These are phyloP conservation scores for Chloromonas sp. DNA, from an alignment of 163 green algal species.

Conservation along the genomic window DNA sequence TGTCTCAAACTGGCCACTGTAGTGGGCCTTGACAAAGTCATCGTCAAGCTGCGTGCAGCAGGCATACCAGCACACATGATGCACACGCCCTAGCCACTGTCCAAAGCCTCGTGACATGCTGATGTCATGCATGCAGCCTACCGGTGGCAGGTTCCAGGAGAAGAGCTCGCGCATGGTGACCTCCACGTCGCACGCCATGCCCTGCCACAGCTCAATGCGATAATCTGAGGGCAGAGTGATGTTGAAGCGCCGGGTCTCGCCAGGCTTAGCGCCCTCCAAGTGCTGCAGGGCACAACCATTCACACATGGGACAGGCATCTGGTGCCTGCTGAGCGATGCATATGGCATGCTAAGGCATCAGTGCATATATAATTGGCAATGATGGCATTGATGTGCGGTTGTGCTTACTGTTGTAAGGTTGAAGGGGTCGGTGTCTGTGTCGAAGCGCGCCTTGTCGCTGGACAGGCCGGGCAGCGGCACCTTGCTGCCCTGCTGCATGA, in stretches of 20 bases:
- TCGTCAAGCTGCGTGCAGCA: conserved; percentile 29
- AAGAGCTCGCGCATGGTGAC: conserved; percentile 18
- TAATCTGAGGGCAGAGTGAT: conserved; percentile 32
- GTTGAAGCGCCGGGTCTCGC: conserved; percentile 26
- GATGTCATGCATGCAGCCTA: background rate
- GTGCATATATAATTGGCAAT: too few species aligned
- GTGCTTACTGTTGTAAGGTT: conserved; percentile 17
- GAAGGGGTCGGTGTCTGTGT: conserved; percentile 43
- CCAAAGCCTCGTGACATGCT: background rate
- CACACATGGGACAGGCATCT: background rate
- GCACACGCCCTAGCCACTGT: background rate
- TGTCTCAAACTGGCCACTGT: conserved; percentile 15
- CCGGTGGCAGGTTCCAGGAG: conserved; percentile 19
- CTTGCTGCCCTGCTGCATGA: conserved; percentile 15
- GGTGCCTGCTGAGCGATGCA: background rate
- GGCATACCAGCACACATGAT: background rate
- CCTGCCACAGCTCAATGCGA: conserved; percentile 38
- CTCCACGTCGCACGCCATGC: background rate
- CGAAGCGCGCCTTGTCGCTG: conserved; percentile 30
- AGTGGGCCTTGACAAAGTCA: conserved; percentile 25
- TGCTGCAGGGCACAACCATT: conserved; percentile 13
- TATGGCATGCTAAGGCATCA: background rate
- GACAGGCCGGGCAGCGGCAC: conserved; percentile 34
- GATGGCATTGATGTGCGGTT: too few species aligned
- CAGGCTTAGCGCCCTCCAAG: conserved; percentile 32